Evolutionary conservation across 2,329 filamentous ascomycete genomes (phyloP), one percentile per base, ranked within the genome.

Genomic region (Metarhizium humberi): DNA sequence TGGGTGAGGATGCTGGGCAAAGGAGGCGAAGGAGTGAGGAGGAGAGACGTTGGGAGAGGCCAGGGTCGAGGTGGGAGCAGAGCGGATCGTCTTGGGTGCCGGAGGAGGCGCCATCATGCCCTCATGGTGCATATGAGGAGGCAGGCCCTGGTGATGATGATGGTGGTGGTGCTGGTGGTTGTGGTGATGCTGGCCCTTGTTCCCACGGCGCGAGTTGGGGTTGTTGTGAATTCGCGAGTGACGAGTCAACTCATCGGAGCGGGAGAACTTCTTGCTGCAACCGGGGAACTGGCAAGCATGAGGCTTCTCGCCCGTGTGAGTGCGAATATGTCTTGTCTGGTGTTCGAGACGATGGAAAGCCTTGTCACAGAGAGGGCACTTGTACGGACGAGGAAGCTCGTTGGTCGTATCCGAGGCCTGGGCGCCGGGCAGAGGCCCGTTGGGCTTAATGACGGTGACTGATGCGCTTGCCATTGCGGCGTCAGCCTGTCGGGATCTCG

Each of bases 201-300:
- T 95, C 62, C 90, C 92, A 67, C 92, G 80, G 68, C 94, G 82
- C 56, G 92, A 96, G 79, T 97, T 97, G 57, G 94, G 92, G 75
- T 97, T 99, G 83, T 90, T 96, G 82, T 99, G 92, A 76, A 99
- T 99, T 71, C 92, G 84, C 69, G 92, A 96, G 75, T 99, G 92
- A 58, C 92, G 86, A 59, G 94, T 99, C 63, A 99, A 80, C 75
- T 99, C 92, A 69, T 99, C 92, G 13, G 92, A 96, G 61, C 92
- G 86, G 61, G 90, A 95, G 77, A 99, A 97, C 66, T 92, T 90
- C 76, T 97, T 97, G 64, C 89, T 92, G 83, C 92, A 97, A 64
- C 92, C 91, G 4, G 90, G 91, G 67, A 92, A 96, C 70, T 90
- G 86, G 82, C 92, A 99, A 59, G 89, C 92, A 67, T 97, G 94